A percentile compares a stretch with the other conserved stretches of the same genome.
Conservation (phyloP, 306 rosid species). For the Cicer yamashitae region DNA sequence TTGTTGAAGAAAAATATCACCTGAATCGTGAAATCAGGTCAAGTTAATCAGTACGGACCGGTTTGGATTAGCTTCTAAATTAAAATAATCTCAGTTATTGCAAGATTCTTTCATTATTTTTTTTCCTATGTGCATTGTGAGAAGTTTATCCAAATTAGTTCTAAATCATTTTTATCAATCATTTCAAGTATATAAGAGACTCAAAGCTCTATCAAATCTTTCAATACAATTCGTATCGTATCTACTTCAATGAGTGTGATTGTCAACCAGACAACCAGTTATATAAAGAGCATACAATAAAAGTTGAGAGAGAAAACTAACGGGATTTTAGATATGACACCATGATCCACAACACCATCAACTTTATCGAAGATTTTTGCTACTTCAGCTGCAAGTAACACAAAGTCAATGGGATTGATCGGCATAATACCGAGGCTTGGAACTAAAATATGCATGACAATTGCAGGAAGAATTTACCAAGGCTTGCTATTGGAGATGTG, state of each 20-base stretch:
- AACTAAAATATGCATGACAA: constrained; percentile 23
- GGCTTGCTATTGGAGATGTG: constrained; percentile 83
- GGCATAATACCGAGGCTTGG: constrained; percentile 11
- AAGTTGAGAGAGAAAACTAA: constrained; percentile 55
- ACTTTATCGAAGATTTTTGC: constrained; percentile 64
- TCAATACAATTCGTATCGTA: background rate
- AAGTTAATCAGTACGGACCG: background rate
- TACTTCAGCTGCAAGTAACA: constrained; percentile 68
- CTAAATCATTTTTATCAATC: constrained; percentile 9
- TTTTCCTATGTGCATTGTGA: background rate
- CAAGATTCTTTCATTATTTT: background rate
- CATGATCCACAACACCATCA: constrained; percentile 76
- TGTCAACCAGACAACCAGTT: constrained; percentile 13
- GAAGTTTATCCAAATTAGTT: background rate
- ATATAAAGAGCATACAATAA: constrained; percentile 28
- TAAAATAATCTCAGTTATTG: background rate
- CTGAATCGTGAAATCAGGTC: background rate
- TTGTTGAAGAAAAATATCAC: background rate
- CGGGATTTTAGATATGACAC: constrained; percentile 80
- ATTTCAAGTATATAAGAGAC: constrained; percentile 20
- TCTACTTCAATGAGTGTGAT: constrained; percentile 1
- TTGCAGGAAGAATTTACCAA: constrained; percentile 55
- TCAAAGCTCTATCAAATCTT: constrained; percentile 3
- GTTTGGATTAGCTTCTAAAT: background rate
- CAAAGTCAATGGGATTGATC: constrained; percentile 21